These are phyloP conservation scores for Candida tallmaniae DNA, from an alignment of 805 yeast species.

Conservation along the genomic window DNA sequence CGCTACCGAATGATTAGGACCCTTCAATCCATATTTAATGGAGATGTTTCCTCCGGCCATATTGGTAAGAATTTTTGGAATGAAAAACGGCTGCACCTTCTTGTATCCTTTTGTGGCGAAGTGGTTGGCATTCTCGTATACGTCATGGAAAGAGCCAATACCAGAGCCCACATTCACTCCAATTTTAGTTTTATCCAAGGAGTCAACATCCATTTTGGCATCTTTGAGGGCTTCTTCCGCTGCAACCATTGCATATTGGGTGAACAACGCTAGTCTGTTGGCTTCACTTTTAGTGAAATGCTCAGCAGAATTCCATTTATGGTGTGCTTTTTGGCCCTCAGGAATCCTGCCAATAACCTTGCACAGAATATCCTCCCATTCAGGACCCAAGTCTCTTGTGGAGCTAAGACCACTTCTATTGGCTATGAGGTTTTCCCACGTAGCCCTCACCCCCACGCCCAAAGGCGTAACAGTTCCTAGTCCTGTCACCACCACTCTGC, in stretches of 20 bases:
- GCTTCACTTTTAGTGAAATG: slow-evolving; percentile 47
- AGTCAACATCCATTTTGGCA: slow-evolving; percentile 44
- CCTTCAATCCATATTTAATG: slow-evolving; percentile 68
- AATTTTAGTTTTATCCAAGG: slow-evolving; percentile 31
- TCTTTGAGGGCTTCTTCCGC: slow-evolving; percentile 72
- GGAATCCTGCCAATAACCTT: slow-evolving; percentile 77
- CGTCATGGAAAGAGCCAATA: slow-evolving; percentile 79
- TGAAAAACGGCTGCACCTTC: slow-evolving; percentile 77
- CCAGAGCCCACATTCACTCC: slow-evolving; percentile 94
- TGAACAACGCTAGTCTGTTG: slow-evolving; percentile 63
- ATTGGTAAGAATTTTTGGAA: slow-evolving; percentile 78
- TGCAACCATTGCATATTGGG: slow-evolving; percentile 77
- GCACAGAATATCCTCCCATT: slow-evolving; percentile 57
- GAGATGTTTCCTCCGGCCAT: slow-evolving; percentile 95
- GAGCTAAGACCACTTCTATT: slow-evolving; percentile 58
- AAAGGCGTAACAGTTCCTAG: slow-evolving; percentile 83
- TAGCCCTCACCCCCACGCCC: slow-evolving; percentile 58
- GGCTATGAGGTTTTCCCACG: slow-evolving; percentile 52
- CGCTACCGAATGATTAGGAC: slow-evolving; percentile 83
- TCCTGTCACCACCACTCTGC: slow-evolving; percentile 89
- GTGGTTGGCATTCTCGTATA: slow-evolving; percentile 56
- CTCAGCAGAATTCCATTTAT: slow-evolving; percentile 49
- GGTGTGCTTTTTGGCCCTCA: slow-evolving; percentile 36
- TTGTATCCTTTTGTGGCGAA: slow-evolving; percentile 48
- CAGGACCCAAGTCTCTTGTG: slow-evolving; percentile 38